These are phyloP conservation scores for Blastomyces parvus DNA, from an alignment of 2,329 filamentous ascomycete genomes.

Conservation along the genomic window DNA sequence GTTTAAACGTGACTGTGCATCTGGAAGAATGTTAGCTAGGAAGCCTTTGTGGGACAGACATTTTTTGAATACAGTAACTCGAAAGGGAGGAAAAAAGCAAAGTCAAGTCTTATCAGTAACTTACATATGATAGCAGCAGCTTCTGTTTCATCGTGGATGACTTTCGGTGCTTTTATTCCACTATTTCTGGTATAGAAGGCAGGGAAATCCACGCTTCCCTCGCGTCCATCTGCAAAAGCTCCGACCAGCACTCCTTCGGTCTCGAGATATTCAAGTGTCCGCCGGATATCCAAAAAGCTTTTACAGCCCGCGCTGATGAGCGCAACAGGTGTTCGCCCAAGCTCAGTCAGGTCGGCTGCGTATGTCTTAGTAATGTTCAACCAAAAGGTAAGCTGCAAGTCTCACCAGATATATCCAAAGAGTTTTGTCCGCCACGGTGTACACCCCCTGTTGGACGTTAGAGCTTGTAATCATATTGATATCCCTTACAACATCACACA, in stretches of 20 bases:
- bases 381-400: neutral
- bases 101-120: slow-evolving; percentile 21
- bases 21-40: slow-evolving; percentile 23
- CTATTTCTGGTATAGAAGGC: slow-evolving; percentile 90
- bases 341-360: slow-evolving; percentile 77
- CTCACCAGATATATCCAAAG: slow-evolving; percentile 71
- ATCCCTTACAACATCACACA: neutral
- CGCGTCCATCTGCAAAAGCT: slow-evolving; percentile 77
- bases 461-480: slow-evolving; percentile 3
- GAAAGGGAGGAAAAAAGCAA: slow-evolving; percentile 6
- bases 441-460: slow-evolving; percentile 54
- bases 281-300: slow-evolving; percentile 84
- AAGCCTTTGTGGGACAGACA: neutral
- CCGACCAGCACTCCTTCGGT: slow-evolving; percentile 66
- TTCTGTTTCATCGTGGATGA: slow-evolving; percentile 65
- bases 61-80: neutral
- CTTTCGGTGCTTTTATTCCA: slow-evolving; percentile 65
- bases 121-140: slow-evolving; percentile 77
- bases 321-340: slow-evolving; percentile 78
- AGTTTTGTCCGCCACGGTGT: slow-evolving; percentile 74
- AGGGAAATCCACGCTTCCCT: slow-evolving; percentile 69
- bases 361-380: slow-evolving; percentile 2
- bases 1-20: slow-evolving; percentile 62
- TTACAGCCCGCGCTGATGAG: slow-evolving; percentile 90
- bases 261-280: slow-evolving; percentile 73